phyloP scores from a whole-genome alignment of 2,329 filamentous ascomycete species.

The Alternaria conjuncta region DNA sequence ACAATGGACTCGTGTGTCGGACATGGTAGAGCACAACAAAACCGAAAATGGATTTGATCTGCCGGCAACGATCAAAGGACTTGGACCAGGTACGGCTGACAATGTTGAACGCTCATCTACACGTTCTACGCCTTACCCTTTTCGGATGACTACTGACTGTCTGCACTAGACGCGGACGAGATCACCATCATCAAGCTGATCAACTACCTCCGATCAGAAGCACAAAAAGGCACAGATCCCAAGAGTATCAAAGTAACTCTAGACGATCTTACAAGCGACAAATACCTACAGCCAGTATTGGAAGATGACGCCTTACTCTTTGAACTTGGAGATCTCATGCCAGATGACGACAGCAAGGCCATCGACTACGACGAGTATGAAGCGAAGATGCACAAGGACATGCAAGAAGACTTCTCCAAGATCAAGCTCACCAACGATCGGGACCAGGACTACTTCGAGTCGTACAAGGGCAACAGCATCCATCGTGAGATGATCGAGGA shows the following conservation, averaged over 20 bases:
- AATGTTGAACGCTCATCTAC: background rate
- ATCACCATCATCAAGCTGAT: constrained; percentile 47
- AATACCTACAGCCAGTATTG: constrained; percentile 81
- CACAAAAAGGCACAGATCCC: constrained; percentile 45
- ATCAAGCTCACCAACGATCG: constrained; percentile 51
- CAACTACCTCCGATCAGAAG: constrained; percentile 57
- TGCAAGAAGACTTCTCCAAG: constrained; percentile 39
- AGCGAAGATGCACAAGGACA: constrained; percentile 51
- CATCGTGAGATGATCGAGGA: constrained; percentile 98
- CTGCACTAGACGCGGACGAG: constrained; percentile 37
- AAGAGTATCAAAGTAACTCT: constrained; percentile 64
- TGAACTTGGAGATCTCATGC: constrained; percentile 77
- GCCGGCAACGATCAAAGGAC: constrained; percentile 31
- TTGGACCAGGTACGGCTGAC: constrained; percentile 35
- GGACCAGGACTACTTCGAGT: constrained; percentile 68
- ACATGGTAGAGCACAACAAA: constrained; percentile 38
- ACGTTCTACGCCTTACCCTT: constrained; percentile 17
- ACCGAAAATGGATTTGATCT: constrained; percentile 38
- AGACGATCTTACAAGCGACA: constrained; percentile 72
- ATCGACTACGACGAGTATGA: constrained; percentile 45
- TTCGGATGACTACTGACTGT: constrained; percentile 24
- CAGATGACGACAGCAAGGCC: constrained; percentile 32
- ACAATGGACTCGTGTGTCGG: constrained; percentile 34
- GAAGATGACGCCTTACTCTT: constrained; percentile 91
- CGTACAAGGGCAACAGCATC: constrained; percentile 73